phyloP scores from a whole-genome alignment of 1,284 basidiomycete genomes.

The Caloboletus firmus region DNA sequence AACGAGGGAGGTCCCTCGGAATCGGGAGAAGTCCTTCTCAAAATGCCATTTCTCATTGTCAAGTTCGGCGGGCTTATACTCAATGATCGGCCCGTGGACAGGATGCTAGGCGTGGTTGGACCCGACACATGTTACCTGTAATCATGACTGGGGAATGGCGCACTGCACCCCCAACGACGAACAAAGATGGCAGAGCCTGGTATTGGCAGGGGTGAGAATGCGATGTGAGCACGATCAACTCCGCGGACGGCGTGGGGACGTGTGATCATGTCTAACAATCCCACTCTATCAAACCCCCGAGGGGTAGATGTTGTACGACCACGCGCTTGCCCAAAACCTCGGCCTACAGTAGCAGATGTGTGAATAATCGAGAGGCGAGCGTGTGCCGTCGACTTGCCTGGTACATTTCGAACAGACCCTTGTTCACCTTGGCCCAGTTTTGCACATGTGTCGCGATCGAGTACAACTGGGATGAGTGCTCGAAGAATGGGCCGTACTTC shows the following conservation, averaged over 20 bases:
- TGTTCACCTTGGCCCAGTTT: slow-evolving; percentile 87
- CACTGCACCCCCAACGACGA: not conserved
- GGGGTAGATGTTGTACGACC: slow-evolving; percentile 91
- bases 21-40: slow-evolving; percentile 3
- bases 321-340: slow-evolving; percentile 96
- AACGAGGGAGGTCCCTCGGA: slow-evolving; percentile 9
- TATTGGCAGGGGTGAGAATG: slow-evolving; percentile 23
- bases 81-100: slow-evolving; percentile 6
- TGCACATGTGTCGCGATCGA: slow-evolving; percentile 84
- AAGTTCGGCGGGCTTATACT: not conserved
- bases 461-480: slow-evolving; percentile 90
- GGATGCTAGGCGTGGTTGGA: too few species aligned
- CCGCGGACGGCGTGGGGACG: slow-evolving; percentile 20
- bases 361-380: not conserved
- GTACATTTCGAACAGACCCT: slow-evolving; percentile 95
- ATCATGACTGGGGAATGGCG: slow-evolving; percentile 8
- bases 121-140: not conserved
- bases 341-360: slow-evolving; percentile 47
- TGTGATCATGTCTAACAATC: slow-evolving; percentile 30
- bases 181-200: slow-evolving; percentile 3
- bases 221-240: slow-evolving; percentile 7
- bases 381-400: slow-evolving; percentile 46
- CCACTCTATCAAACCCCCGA: slow-evolving; percentile 81
- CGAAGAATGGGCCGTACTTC: slow-evolving; percentile 85
- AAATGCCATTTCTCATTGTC: not conserved